A percentile compares a stretch with the other conserved stretches of the same genome.
Conservation (phyloP, 768 basidiomycete genomes). For the Rhodosporidiobolus odoratus region DNA sequence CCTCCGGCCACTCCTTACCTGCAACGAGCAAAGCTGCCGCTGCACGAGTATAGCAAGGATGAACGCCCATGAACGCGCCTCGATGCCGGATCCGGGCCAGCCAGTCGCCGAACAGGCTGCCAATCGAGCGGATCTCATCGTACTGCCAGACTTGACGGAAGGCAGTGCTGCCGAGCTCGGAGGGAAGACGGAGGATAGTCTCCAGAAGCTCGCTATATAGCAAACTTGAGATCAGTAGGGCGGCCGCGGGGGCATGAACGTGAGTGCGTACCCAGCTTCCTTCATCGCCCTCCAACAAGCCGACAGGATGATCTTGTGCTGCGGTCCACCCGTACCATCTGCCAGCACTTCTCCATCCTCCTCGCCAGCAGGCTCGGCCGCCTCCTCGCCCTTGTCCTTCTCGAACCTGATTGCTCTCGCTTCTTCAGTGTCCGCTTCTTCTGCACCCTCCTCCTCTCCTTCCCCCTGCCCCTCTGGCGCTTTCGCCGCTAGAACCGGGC, state of each 20-base stretch:
- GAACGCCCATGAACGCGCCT: constrained; percentile 28
- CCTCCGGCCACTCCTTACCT: constrained; percentile 29
- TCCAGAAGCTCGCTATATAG: constrained; percentile 32
- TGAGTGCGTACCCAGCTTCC: constrained; percentile 22
- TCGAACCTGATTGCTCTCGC: constrained; percentile 32
- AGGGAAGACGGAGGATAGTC: constrained; percentile 32
- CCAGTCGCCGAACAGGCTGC: constrained; percentile 33
- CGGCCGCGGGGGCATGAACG: too few relatives aligned
- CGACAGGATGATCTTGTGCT: constrained; percentile 35
- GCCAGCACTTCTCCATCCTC: neutral
- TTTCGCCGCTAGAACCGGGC: constrained; percentile 23
- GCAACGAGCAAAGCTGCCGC: constrained; percentile 21
- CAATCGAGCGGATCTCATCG: constrained; percentile 31
- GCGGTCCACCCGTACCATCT: constrained; percentile 24
- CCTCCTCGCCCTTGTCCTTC: neutral
- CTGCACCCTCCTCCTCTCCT: neutral
- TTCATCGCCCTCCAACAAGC: constrained; percentile 39
- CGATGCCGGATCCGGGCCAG: constrained; percentile 30
- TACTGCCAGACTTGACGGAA: constrained; percentile 22
- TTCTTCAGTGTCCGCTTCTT: constrained; percentile 35
- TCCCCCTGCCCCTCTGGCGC: constrained; percentile 13
- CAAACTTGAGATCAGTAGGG: accelerated
- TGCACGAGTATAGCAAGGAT: constrained; percentile 33
- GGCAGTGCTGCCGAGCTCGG: constrained; percentile 18
- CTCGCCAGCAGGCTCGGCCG: neutral